Percentiles rank a stretch among this genome's conserved stretches.
Conservation (phyloP, 169 alveolate genomes). For the Plasmodium falciparum region DNA sequence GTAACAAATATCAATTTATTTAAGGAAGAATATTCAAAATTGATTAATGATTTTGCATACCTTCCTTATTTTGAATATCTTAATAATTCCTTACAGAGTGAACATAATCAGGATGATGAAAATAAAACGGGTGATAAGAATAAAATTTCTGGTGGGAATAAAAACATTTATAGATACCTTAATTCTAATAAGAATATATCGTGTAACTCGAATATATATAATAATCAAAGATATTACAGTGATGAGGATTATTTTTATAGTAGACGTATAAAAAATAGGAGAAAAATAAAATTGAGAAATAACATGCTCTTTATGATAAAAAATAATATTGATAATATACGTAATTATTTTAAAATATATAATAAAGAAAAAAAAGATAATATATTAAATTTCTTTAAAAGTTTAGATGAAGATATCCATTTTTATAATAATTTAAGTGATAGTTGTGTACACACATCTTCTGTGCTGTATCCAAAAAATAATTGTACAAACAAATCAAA, state of each 20-base stretch:
- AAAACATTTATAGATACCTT: background rate
- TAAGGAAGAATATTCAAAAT: slow-evolving; percentile 18
- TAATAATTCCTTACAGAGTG: background rate
- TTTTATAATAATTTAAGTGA: slow-evolving; percentile 53
- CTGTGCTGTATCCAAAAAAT: background rate
- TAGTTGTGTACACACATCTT: background rate
- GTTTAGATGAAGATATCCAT: slow-evolving; percentile 50
- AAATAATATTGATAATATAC: slow-evolving; percentile 58
- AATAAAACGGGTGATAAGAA: background rate
- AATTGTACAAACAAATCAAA: slow-evolving; percentile 6
- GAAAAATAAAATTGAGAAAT: slow-evolving; percentile 43
- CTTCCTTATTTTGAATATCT: background rate
- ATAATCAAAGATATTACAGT: slow-evolving; percentile 6
- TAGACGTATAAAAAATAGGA: slow-evolving; percentile 1
- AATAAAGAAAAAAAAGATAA: slow-evolving; percentile 16
- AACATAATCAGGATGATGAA: background rate
- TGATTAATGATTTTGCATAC: slow-evolving; percentile 3
- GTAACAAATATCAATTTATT: slow-evolving; percentile 16
- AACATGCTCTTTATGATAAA: slow-evolving; percentile 60
- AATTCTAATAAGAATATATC: too few species aligned
- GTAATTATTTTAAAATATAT: slow-evolving; percentile 18
- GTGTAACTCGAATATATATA: background rate
- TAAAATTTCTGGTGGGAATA: background rate
- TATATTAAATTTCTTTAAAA: slow-evolving; percentile 33
- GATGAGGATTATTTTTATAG: slow-evolving; percentile 25